Evolutionary conservation across 1,139 yeast genomes (phyloP), one percentile per base, ranked within the genome.

Genomic region (Zygosaccharomyces sapae): DNA sequence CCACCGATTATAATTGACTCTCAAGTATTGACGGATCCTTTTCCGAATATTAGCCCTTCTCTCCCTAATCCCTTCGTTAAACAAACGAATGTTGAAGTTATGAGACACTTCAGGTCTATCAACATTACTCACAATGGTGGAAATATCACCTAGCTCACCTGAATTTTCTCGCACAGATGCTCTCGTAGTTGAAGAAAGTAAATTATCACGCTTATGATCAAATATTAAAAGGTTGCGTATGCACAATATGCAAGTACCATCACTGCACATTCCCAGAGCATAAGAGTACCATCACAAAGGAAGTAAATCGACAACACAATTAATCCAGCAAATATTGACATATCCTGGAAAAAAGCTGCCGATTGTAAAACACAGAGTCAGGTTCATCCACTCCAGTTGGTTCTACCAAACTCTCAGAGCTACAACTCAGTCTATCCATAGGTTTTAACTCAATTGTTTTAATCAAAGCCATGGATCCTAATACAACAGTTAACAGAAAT

Each of bases 401-500:
- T 10, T 31, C 46, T 24, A 40, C 12, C 9, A 13, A 33, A 13
- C 12, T 30, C 24, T 37, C 29, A 3, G n/a, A 25, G 13, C 7
- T 22, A n/a, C 9, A 37, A 37, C 31, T 24, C 31, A 37, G 24
- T 31, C 46, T 33, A 10, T 44, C 40, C 24, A 40, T 43, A 10
- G 48, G 27, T 22, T 47, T 37, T 18, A 59, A 44, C 22, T 54
- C 48, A n/a, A 59, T 57, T 1, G 58, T 48, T 24, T 53, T 50
- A 9, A 53, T 52, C 5, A 57, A 33, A 2, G 59, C 58, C 63
- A 62, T 61, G 1, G 54, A 38, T 3, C 65, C 66, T 13, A 61
- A 48, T 0, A 63, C 62, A 7, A 63, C 61, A 2, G 66, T 62
- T 7, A 61, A 38, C 6, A 62, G 48, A 39, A 63, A 63, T 38